A percentile compares a stretch with the other conserved stretches of the same genome.
These are phyloP conservation scores for Taxawa tesnikishii DNA, from an alignment of 2,329 filamentous ascomycete genomes.

Conservation along the genomic window DNA sequence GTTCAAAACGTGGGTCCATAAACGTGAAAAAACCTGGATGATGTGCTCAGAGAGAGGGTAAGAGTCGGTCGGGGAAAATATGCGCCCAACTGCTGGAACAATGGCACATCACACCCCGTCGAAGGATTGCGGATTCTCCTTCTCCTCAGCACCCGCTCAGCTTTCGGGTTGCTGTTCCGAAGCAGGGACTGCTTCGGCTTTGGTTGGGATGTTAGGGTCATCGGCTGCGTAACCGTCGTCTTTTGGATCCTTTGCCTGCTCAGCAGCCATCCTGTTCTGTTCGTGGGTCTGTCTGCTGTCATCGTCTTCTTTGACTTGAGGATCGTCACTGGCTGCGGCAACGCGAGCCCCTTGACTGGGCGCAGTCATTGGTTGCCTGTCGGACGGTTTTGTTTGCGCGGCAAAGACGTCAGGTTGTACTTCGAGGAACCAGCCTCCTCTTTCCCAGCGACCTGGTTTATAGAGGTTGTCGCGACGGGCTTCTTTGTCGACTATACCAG, in stretches of 20 bases:
- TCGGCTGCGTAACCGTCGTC: too few relatives aligned
- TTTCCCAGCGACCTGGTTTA: slow-evolving; percentile 61
- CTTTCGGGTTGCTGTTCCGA: too few relatives aligned
- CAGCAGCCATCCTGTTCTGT: slow-evolving; percentile 16
- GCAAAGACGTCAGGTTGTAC: slow-evolving; percentile 23
- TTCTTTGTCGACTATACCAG: slow-evolving; percentile 52
- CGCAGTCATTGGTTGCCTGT: slow-evolving; percentile 9
- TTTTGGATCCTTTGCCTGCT: slow-evolving; percentile 11
- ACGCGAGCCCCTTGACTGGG: slow-evolving; percentile 17
- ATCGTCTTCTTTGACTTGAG: slow-evolving; percentile 19
- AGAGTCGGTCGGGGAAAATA: too few relatives aligned
- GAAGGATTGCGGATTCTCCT: too few relatives aligned
- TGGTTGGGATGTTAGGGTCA: too few relatives aligned
- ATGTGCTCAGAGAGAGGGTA: too few relatives aligned
- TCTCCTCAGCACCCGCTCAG: too few relatives aligned
- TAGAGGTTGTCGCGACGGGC: slow-evolving; percentile 55
- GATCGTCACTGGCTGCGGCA: slow-evolving; percentile 19
- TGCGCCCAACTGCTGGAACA: too few relatives aligned
- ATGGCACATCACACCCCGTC: too few relatives aligned
- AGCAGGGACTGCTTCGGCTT: too few relatives aligned
- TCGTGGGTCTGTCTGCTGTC: slow-evolving; percentile 19
- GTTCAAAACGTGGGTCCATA: too few relatives aligned
- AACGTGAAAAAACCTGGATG: too few relatives aligned
- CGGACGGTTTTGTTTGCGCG: slow-evolving; percentile 22
- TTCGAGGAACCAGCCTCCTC: slow-evolving; percentile 70